Conservation (phyloP, 805 yeast genomes). For the Maudiozyma bulderi region DNA sequence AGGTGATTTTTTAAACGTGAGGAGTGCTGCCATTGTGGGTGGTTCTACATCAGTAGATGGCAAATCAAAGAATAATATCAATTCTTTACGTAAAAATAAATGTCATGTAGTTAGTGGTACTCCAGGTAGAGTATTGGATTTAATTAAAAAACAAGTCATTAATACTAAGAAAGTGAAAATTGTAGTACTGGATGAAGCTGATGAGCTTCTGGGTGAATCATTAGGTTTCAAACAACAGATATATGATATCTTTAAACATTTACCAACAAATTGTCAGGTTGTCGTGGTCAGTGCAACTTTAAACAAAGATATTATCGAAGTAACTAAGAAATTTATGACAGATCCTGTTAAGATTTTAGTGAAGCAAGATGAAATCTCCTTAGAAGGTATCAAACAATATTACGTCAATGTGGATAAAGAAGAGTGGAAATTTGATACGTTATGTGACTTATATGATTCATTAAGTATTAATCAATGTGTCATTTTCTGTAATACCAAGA, state of each 20-base stretch:
- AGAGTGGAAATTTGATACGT: slow-evolving; percentile 88
- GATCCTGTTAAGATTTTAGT: slow-evolving; percentile 92
- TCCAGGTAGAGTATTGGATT: slow-evolving; percentile 90
- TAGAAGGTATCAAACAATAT: slow-evolving; percentile 93
- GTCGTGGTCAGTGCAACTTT: slow-evolving; percentile 92
- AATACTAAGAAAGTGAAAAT: slow-evolving; percentile 71
- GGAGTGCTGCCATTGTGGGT: slow-evolving; percentile 88
- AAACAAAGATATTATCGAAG: slow-evolving; percentile 84
- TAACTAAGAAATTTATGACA: slow-evolving; percentile 87
- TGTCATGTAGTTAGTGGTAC: slow-evolving; percentile 94
- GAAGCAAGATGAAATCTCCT: slow-evolving; percentile 88
- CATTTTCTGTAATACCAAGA: slow-evolving; percentile 92
- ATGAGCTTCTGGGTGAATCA: slow-evolving; percentile 76
- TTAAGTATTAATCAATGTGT: slow-evolving; percentile 95
- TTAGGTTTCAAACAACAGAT: slow-evolving; percentile 94
- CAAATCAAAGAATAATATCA: slow-evolving; percentile 62
- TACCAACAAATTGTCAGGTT: slow-evolving; percentile 87
- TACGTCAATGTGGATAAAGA: slow-evolving; percentile 85
- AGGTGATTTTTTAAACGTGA: slow-evolving; percentile 80
- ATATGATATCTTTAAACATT: slow-evolving; percentile 79
- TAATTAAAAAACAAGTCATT: slow-evolving; percentile 76
- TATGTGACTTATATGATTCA: slow-evolving; percentile 91
- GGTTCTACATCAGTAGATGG: slow-evolving; percentile 34
- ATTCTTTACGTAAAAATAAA: slow-evolving; percentile 58
- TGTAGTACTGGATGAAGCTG: slow-evolving; percentile 93